A percentile compares a stretch with the other conserved stretches of the same genome.
These are phyloP conservation scores for Platismatia glauca DNA, from an alignment of 495 filamentous ascomycete genomes.

Conservation along the genomic window DNA sequence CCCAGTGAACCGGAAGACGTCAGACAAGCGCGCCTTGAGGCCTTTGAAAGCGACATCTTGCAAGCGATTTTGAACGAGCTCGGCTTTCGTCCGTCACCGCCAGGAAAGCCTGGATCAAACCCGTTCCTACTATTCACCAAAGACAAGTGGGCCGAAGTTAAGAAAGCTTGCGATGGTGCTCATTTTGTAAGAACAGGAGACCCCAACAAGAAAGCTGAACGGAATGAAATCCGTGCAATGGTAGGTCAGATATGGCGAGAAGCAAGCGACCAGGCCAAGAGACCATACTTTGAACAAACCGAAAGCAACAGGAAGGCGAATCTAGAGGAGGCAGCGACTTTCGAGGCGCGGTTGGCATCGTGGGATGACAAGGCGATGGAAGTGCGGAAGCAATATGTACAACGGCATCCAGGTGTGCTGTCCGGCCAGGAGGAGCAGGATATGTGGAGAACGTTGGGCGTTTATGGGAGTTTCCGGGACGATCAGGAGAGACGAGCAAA, in stretches of 20 bases:
- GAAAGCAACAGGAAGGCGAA: constrained; percentile 57
- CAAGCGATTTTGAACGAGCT: constrained; percentile 57
- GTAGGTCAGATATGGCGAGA: constrained; percentile 86
- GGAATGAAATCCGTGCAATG: constrained; percentile 70
- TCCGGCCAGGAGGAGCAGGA: constrained; percentile 21
- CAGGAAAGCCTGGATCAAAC: constrained; percentile 36
- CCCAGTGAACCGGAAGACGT: constrained; percentile 24
- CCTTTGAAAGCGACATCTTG: constrained; percentile 67
- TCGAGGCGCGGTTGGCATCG: constrained; percentile 17
- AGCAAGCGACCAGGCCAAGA: constrained; percentile 53
- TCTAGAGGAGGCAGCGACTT: constrained; percentile 31
- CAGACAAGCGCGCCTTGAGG: constrained; percentile 49
- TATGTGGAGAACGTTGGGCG: constrained; percentile 24
- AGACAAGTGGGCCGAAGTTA: constrained; percentile 67
- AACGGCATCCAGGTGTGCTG: constrained; percentile 21
- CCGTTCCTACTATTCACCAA: constrained; percentile 62
- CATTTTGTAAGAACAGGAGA: constrained; percentile 55
- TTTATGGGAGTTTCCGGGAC: constrained; percentile 9
- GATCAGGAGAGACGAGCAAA: constrained; percentile 20
- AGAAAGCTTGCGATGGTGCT: constrained; percentile 59
- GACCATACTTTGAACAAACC: constrained; percentile 66
- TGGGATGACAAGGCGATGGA: constrained; percentile 25
- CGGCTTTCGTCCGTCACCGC: constrained; percentile 62
- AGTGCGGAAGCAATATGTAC: constrained; percentile 21
- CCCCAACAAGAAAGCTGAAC: constrained; percentile 53